Evolutionary conservation across 441 rosid species (phyloP).

Genomic region (Erodium chrysanthum): DNA sequence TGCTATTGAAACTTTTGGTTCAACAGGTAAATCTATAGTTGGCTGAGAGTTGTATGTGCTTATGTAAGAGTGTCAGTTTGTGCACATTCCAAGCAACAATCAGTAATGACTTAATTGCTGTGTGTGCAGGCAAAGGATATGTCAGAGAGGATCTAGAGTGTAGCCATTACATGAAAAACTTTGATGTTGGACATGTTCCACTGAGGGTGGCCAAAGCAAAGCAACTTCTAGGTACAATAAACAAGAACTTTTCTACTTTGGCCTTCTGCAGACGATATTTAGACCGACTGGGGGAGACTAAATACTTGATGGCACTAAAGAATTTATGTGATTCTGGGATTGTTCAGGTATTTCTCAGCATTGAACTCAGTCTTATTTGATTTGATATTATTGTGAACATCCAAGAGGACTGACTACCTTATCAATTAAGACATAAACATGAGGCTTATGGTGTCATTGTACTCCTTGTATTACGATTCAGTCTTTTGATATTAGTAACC

Average conservation of each 20-base stretch:
- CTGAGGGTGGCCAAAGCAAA: slow-evolving; percentile 83
- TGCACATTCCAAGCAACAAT: slow-evolving; percentile 3
- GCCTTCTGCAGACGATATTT: slow-evolving; percentile 83
- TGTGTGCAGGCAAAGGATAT: slow-evolving; percentile 65
- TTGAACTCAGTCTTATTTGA: neutral
- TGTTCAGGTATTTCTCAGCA: slow-evolving; percentile 56
- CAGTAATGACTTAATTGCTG: neutral
- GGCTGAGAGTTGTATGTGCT: neutral
- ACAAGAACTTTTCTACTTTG: slow-evolving; percentile 84
- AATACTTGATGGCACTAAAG: slow-evolving; percentile 76
- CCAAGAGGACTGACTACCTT: neutral
- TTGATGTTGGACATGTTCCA: slow-evolving; percentile 69
- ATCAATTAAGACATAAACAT: too few species aligned
- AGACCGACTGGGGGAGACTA: slow-evolving; percentile 87
- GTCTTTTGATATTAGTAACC: too few species aligned
- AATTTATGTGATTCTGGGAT: slow-evolving; percentile 75
- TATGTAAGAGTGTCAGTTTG: slow-evolving; percentile 7
- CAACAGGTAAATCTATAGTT: slow-evolving; percentile 49
- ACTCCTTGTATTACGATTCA: too few species aligned
- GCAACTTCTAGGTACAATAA: slow-evolving; percentile 81
- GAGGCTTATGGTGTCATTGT: too few species aligned
- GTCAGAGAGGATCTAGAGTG: slow-evolving; percentile 93
- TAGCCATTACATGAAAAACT: slow-evolving; percentile 89
- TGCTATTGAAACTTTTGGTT: slow-evolving; percentile 91
- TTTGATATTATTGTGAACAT: neutral